These are phyloP conservation scores for Hypoxylon sp. DNA, from an alignment of 2,329 filamentous ascomycete species.

Conservation along the genomic window DNA sequence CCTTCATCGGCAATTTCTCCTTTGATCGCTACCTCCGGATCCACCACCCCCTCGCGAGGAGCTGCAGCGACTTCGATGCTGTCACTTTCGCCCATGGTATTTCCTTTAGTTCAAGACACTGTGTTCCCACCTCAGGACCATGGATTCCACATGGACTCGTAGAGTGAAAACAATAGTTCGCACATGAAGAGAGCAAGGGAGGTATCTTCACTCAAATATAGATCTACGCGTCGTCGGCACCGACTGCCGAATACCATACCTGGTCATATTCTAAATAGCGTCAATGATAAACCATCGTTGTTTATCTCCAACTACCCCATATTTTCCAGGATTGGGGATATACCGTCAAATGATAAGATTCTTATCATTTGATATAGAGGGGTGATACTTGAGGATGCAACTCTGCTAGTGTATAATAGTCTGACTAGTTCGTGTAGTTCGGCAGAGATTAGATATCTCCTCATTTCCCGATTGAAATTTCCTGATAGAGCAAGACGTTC, in stretches of 20 bases:
- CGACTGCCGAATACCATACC: conserved; percentile 3
- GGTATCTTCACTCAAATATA: conserved; percentile 8
- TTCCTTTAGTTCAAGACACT: not conserved
- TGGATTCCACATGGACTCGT: not conserved
- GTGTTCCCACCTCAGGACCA: not conserved
- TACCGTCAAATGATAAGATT: not conserved
- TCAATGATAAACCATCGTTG: not conserved
- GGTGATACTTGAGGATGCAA: conserved; percentile 9
- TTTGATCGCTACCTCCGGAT: conserved; percentile 24
- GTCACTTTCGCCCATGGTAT: conserved; percentile 8
- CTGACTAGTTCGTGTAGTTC: conserved; percentile 1
- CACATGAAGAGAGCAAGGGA: not conserved
- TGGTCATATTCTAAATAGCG: conserved; percentile 4
- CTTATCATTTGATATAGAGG: conserved; percentile 1
- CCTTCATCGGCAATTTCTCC: conserved; percentile 45
- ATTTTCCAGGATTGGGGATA: not conserved
- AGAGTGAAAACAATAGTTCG: not conserved
- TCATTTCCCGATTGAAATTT: conserved; percentile 16
- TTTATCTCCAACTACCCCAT: not conserved
- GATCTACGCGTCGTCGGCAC: not conserved
- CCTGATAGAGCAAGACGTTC: conserved; percentile 17
- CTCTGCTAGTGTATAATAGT: not conserved
- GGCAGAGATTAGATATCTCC: conserved; percentile 15
- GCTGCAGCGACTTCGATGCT: conserved; percentile 7
- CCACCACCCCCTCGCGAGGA: not conserved